Evolutionary conservation across 1,284 basidiomycete genomes (phyloP).

Genomic region (Puccinia triticina): DNA sequence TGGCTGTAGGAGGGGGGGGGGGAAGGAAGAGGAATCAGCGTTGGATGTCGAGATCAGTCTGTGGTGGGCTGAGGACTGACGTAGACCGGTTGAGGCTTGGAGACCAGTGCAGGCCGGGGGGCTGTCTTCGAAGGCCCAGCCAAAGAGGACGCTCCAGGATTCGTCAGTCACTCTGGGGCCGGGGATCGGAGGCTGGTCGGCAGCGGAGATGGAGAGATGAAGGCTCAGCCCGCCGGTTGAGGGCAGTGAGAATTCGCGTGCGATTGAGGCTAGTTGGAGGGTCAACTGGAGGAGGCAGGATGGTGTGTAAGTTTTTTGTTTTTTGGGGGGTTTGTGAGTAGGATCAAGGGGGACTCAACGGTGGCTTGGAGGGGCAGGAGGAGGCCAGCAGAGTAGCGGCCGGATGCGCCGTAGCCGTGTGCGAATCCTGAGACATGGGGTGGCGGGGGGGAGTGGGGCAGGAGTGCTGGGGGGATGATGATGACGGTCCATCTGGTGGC

Average conservation of each 20-base stretch:
- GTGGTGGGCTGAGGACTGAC: not conserved
- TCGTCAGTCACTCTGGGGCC: conserved; percentile 75
- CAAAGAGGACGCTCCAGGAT: conserved; percentile 68
- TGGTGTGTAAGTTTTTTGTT: too few relatives aligned
- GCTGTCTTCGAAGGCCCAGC: conserved; percentile 62
- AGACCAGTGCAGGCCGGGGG: conserved; percentile 55
- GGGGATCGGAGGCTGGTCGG: conserved; percentile 65
- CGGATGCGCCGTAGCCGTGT: conserved; percentile 67
- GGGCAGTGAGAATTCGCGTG: conserved; percentile 76
- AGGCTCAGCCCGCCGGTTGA: conserved; percentile 73
- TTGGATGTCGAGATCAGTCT: not conserved
- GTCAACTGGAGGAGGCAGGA: conserved; percentile 67
- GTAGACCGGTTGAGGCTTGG: not conserved
- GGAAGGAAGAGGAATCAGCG: not conserved
- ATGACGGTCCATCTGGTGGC: conserved; percentile 66
- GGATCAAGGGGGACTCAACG: conserved; percentile 62
- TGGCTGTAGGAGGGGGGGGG: conserved; percentile 58
- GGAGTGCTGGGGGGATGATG: conserved; percentile 69
- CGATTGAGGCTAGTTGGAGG: conserved; percentile 73
- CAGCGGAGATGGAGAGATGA: conserved; percentile 63
- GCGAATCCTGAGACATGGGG: conserved; percentile 63
- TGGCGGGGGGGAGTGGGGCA: conserved; percentile 68
- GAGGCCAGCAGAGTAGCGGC: conserved; percentile 70
- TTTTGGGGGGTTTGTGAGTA: too few relatives aligned
- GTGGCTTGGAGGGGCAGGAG: conserved; percentile 75